Evolutionary conservation across 495 filamentous ascomycete genomes (phyloP), one percentile per base, ranked within the genome.

Genomic region (Hypoxylon fragiforme): DNA sequence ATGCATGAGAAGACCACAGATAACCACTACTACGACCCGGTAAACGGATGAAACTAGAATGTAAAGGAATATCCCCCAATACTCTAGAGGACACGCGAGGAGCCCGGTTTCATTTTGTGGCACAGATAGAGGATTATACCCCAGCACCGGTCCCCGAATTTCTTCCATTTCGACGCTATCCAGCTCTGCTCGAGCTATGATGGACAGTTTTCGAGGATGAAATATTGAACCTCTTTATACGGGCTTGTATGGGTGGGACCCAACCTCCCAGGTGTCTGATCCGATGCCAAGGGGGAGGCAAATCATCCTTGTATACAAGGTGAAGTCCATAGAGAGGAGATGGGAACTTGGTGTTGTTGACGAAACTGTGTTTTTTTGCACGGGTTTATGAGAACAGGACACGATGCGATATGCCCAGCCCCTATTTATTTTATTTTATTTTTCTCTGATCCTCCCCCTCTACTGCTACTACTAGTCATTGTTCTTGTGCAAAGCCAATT

Each of bases 61-160:
- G 39, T 62, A 41, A 26, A 42, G 20, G 22, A 36, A 47, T 58
- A 57, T 32, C 39, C 44, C 40, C 15, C 40, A 31, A 49, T 44
- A 36, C 39, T 43, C 54, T 45, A 59, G 49, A 52, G 42, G 35
- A 43, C 21, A 62, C 34, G 49, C 40, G 36, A 54, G 44, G 44
- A 44, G 44, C 39, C 35, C 44, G 40, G 40, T 54, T 53, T 49
- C 44, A 47, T 54, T 54, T 54, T 24, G 41, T 32, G 42, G 32
- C 54, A 58, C 44, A 59, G 54, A 54, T 62, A 62, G 58, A 62
- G 52, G 58, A 63, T 50, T 63, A 63, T 63, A 63, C 60, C 60
- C 51, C 37, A 44, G 43, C 51, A 19, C 47, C 54, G 32, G 21
- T 31, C 44, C 43, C n/a, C n/a, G n/a, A n/a, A 3, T 28, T 44